These are phyloP conservation scores for Claviceps spartinae DNA, from an alignment of 2,329 filamentous ascomycete genomes.

Conservation along the genomic window DNA sequence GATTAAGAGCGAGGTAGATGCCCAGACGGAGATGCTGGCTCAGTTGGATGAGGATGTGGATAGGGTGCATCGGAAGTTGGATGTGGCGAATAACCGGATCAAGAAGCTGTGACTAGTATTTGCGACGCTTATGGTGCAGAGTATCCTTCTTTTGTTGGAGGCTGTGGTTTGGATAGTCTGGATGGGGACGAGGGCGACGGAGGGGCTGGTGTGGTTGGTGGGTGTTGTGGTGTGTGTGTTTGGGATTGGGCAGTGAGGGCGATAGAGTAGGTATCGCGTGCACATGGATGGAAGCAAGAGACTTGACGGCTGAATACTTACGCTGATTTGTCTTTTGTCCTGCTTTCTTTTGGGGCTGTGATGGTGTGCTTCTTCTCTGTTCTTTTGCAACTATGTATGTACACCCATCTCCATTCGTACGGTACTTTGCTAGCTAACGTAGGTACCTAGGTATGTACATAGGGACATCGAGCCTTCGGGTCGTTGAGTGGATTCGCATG, in stretches of 20 bases:
- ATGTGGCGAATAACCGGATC: slow-evolving; percentile 59
- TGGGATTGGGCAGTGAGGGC: slow-evolving; percentile 7
- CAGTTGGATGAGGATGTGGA: slow-evolving; percentile 53
- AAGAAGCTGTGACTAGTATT: slow-evolving; percentile 44
- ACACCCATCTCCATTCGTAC: no score
- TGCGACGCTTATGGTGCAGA: slow-evolving; percentile 13
- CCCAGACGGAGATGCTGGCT: slow-evolving; percentile 58
- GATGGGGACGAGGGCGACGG: slow-evolving; percentile 12
- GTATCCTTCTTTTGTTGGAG: slow-evolving; percentile 16
- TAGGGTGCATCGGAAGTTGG: slow-evolving; percentile 53
- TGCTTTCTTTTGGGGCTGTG: neutral
- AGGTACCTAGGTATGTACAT: no score
- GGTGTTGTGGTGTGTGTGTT: slow-evolving; percentile 15
- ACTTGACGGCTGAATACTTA: no score
- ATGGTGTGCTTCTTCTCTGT: no score
- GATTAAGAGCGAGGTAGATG: slow-evolving; percentile 59
- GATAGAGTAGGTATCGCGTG: neutral
- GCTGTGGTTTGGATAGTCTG: slow-evolving; percentile 20
- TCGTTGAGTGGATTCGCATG: no score
- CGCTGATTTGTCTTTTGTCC: no score
- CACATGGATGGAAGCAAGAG: no score
- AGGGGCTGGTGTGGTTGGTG: slow-evolving; percentile 16
- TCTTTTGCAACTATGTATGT: no score
- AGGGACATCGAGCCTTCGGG: no score
- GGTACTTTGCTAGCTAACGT: no score